Percentiles rank a stretch among this genome's conserved stretches.
Conservation (phyloP, 2,329 filamentous ascomycete species). For the Ceratocystis huliohia region DNA sequence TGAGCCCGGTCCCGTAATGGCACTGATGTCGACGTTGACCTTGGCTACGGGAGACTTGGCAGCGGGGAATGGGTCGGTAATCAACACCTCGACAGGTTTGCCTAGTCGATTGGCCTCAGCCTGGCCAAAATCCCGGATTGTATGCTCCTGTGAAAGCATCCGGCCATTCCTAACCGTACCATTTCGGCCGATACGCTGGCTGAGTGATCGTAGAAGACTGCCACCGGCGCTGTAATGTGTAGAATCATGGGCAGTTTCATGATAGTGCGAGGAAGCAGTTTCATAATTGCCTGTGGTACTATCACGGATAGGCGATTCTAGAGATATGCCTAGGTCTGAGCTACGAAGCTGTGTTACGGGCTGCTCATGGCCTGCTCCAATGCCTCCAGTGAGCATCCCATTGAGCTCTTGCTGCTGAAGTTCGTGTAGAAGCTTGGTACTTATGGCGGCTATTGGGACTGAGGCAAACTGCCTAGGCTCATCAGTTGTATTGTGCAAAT, state of each 20-base stretch:
- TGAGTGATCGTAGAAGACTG: slow-evolving; percentile 32
- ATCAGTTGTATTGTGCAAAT: background rate
- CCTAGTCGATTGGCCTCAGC: slow-evolving; percentile 47
- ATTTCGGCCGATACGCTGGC: slow-evolving; percentile 24
- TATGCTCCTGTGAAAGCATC: slow-evolving; percentile 28
- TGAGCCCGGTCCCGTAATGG: slow-evolving; percentile 35
- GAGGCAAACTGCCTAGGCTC: background rate
- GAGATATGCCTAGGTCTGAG: slow-evolving; percentile 34
- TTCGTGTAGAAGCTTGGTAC: slow-evolving; percentile 15
- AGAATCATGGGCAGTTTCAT: background rate
- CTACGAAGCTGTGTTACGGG: slow-evolving; percentile 37
- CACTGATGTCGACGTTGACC: slow-evolving; percentile 39
- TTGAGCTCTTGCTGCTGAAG: slow-evolving; percentile 42
- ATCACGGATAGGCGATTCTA: slow-evolving; percentile 22
- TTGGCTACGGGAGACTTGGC: background rate
- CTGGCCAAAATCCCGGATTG: slow-evolving; percentile 41
- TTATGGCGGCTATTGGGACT: background rate
- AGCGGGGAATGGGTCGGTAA: slow-evolving; percentile 29
- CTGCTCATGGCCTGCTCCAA: slow-evolving; percentile 40
- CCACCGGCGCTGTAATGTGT: slow-evolving; percentile 18
- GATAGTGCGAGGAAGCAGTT: background rate
- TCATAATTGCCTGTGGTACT: background rate
- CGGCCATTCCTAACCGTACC: background rate
- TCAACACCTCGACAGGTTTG: slow-evolving; percentile 46
- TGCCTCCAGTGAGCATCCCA: slow-evolving; percentile 44